phyloP scores from a whole-genome alignment of 306 rosid genomes.

The Vachellia collinsii region DNA sequence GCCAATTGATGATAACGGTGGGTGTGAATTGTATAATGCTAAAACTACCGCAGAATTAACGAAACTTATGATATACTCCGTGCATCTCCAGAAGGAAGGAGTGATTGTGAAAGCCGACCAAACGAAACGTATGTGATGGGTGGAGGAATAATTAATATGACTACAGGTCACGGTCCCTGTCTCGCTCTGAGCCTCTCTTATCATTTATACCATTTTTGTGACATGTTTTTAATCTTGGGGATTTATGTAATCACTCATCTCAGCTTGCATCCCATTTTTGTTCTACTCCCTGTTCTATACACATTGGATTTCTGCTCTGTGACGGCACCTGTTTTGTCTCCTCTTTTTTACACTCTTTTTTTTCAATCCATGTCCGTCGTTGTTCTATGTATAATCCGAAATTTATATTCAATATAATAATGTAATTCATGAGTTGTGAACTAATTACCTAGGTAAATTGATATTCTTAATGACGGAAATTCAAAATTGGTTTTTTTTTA shows the following conservation, averaged over 20 bases:
- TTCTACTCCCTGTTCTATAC: constrained; percentile 1
- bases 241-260: neutral
- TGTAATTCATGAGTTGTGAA: neutral
- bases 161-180: neutral
- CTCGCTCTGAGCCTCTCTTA: neutral
- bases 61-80: neutral
- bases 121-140: neutral
- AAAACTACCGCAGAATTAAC: neutral
- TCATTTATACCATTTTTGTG: neutral
- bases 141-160: neutral
- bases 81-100: neutral
- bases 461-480: neutral
- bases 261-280: constrained; percentile 1
- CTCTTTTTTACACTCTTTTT: neutral
- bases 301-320: neutral
- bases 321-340: neutral
- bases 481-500: too few species aligned
- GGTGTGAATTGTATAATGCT: neutral
- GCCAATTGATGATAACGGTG: neutral
- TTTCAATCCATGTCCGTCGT: neutral
- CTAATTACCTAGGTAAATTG: neutral
- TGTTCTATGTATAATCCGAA: neutral
- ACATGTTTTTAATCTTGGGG: neutral
- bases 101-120: neutral
- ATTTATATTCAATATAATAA: neutral